Evolutionary conservation across 495 filamentous ascomycete species (phyloP).

Genomic region (Tuber borchii): DNA sequence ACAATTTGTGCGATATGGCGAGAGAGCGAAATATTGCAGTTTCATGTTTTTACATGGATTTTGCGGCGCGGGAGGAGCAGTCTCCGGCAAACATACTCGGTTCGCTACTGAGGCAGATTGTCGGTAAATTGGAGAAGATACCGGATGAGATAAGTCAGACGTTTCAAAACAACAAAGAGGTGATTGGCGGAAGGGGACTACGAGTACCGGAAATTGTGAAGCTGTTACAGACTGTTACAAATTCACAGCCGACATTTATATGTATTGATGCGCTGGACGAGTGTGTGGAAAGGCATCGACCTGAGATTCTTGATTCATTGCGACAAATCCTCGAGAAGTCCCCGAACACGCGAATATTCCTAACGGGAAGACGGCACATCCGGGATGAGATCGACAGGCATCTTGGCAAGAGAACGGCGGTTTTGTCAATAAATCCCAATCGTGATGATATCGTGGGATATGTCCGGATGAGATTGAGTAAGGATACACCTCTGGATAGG

Average conservation of each 20-base stretch:
- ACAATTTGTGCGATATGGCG: too few relatives aligned
- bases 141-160: too few relatives aligned
- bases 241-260: background rate
- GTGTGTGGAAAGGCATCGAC: background rate
- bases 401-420: background rate
- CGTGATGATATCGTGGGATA: background rate
- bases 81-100: too few relatives aligned
- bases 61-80: too few relatives aligned
- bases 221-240: background rate
- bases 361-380: background rate
- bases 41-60: too few relatives aligned
- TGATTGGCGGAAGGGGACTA: too few relatives aligned
- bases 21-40: too few relatives aligned
- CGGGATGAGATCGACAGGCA: background rate
- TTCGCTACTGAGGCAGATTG: too few relatives aligned
- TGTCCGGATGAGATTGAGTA: background rate
- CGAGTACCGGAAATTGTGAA: too few relatives aligned
- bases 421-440: background rate
- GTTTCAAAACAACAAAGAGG: too few relatives aligned
- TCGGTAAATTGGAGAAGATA: too few relatives aligned
- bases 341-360: background rate
- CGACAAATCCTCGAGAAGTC: background rate
- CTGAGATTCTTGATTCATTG: background rate
- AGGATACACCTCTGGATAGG: background rate
- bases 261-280: too few relatives aligned